Base-by-base conservation (phyloP, 208 protist species). In the Strigomonas culicis region DNA sequence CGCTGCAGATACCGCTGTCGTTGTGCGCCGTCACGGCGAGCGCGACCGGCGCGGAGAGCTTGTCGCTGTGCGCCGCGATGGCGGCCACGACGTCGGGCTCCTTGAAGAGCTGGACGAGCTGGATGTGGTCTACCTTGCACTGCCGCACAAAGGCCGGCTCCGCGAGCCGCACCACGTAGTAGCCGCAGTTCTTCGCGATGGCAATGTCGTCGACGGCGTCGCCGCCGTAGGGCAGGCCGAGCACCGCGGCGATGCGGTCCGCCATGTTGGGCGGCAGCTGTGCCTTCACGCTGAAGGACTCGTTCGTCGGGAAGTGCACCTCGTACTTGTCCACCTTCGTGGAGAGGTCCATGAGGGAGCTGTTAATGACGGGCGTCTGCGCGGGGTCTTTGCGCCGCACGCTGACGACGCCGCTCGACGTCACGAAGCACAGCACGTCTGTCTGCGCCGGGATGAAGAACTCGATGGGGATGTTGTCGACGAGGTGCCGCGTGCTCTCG, bases 381-480 rank as follows among this genome's bases (percentile, higher is more conserved):
- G 25, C 49, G 11, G 8, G 7, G 8, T 55, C 49, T 22, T 55
- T 55, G 25, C 64, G 58, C 61, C 79, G 79, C 57, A 87, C 79
- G 57, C 67, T 84, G 65, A 87, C 77, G 63, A 87, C 70, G 27
- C 84, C 80, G 30, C 69, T 64, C 50, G 63, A 66, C 11, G 80
- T 85, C 52, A 79, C 80, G 30, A 90, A 90, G 70, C 81, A 87
- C 22, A 90, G 50, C 55, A 85, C 78, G 60, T 87, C 80, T 11
- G 80, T 90, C 72, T 86, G 69, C 49, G 59, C 55, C 34, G 75
- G 79, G 47, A 92, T 74, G 44, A 84, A 84, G 49, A 87, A 87
- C 67, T 87, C 79, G 60, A 74, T 68, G 10, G 85, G 75, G 46
- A 82, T 66, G 59, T 74, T 63, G 32, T 75, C 73, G 10, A 88